Conservation (phyloP, 192 early-diverging fungal genomes). For the Dimargaris xerosporica region DNA sequence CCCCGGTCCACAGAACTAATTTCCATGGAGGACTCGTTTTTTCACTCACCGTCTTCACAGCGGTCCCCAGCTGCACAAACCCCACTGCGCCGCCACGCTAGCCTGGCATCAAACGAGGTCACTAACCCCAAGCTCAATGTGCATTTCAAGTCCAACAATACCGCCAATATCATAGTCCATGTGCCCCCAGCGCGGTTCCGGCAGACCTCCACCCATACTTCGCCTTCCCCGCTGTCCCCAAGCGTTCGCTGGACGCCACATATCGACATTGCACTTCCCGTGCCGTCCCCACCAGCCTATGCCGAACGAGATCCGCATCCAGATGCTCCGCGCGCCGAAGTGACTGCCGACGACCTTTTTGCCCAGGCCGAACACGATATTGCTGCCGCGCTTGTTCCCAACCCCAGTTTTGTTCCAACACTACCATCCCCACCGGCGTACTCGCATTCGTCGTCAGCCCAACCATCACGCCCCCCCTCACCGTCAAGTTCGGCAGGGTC, state of each 20-base stretch:
- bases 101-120: too few relatives aligned
- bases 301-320: slow-evolving; percentile 8
- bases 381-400: not conserved
- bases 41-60: too few relatives aligned
- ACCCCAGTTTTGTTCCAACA: not conserved
- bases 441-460: too few relatives aligned
- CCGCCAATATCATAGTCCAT: slow-evolving; percentile 6
- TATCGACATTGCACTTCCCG: slow-evolving; percentile 6
- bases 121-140: too few relatives aligned
- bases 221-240: not conserved
- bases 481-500: too few relatives aligned
- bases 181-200: slow-evolving; percentile 4
- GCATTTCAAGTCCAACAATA: slow-evolving; percentile 7
- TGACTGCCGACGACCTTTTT: not conserved
- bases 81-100: too few relatives aligned
- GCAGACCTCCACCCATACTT: not conserved
- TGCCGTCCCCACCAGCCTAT: slow-evolving; percentile 8
- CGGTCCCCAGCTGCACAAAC: too few relatives aligned
- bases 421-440: slow-evolving; percentile 1
- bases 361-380: slow-evolving; percentile 6
- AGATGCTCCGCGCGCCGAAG: not conserved
- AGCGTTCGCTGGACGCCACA: not conserved
- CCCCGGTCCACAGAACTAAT: too few relatives aligned
- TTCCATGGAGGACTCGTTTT: too few relatives aligned
- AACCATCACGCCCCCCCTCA: too few relatives aligned